Evolutionary conservation across 768 basidiomycete genomes (phyloP).

Genomic region (Hirschioporus abietinus): DNA sequence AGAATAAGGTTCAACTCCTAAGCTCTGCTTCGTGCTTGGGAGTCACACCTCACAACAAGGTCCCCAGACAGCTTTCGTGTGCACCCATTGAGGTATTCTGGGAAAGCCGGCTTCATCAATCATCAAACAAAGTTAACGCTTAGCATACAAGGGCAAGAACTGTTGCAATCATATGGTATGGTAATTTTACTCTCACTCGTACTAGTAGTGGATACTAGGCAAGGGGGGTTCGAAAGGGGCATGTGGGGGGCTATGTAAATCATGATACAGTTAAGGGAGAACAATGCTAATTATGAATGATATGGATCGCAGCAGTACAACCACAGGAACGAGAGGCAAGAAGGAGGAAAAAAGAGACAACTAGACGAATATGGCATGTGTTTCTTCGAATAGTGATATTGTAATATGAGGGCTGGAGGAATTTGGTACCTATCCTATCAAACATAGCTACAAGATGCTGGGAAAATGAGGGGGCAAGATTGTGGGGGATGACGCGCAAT

Average conservation of each 20-base stretch:
- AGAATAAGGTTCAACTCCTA: background rate
- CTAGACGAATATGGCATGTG: background rate
- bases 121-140: no score
- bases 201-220: no score
- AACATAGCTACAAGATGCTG: background rate
- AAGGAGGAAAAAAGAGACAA: background rate
- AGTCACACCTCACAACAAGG: background rate
- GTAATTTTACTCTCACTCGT: no score
- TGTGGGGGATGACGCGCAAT: no score
- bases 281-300: background rate
- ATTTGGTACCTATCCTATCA: background rate
- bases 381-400: background rate
- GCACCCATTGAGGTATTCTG: no score
- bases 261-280: background rate
- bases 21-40: background rate
- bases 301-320: background rate
- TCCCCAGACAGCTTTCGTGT: background rate
- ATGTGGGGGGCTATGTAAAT: background rate
- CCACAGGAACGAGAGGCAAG: background rate
- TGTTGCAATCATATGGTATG: no score
- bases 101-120: no score
- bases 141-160: no score
- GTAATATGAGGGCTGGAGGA: background rate
- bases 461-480: no score
- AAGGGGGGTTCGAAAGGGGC: background rate